Evolutionary conservation across 805 yeast species (phyloP).

Genomic region (Wickerhamomyces hampshirensis): DNA sequence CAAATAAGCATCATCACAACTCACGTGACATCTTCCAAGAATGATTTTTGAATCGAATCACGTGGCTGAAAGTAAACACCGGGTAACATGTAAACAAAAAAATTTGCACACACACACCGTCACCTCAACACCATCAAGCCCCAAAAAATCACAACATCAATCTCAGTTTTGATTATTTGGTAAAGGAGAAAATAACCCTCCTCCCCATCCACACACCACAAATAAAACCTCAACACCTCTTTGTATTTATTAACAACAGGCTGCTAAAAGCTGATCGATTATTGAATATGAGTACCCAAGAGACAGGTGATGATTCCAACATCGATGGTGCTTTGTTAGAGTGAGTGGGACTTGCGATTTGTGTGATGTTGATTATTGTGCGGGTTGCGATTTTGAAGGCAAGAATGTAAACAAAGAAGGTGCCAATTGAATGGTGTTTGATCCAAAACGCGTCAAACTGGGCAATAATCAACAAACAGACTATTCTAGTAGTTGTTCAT

Average conservation of each 20-base stretch:
- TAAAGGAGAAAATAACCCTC: no score
- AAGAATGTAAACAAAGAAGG: not conserved
- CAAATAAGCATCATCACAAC: no score
- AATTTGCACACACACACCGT: no score
- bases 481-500: no score
- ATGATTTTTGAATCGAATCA: not conserved
- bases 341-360: constrained; percentile 1
- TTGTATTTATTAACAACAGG: not conserved
- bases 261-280: no score
- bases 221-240: constrained; percentile 1
- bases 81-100: no score
- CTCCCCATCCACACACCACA: constrained; percentile 4
- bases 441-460: not conserved
- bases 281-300: not conserved
- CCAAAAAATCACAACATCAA: no score
- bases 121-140: no score
- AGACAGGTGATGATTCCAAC: constrained; percentile 4
- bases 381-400: no score
- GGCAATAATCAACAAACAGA: not conserved
- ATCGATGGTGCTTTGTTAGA: constrained; percentile 12
- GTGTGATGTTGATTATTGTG: not conserved
- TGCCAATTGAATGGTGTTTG: not conserved
- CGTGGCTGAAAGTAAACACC: not conserved
- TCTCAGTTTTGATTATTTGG: no score
- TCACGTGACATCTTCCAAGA: not conserved